These are phyloP conservation scores for Zasmidium cellare DNA, from an alignment of 2,329 filamentous ascomycete genomes.

Conservation along the genomic window DNA sequence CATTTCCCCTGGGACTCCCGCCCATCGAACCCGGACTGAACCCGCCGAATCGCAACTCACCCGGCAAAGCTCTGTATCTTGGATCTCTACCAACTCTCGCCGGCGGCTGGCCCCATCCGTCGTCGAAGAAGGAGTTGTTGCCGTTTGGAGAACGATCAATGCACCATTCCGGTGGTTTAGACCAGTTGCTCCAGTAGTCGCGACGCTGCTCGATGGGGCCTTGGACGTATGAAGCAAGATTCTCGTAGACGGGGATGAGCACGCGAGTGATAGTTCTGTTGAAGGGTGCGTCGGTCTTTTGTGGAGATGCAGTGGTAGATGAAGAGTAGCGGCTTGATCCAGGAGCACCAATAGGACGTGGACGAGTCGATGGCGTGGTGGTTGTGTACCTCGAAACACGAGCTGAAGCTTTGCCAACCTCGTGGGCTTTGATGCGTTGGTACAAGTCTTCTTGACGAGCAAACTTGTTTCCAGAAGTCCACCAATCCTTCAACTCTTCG, in stretches of 20 bases:
- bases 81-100: slow-evolving; percentile 39
- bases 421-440: slow-evolving; percentile 22
- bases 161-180: slow-evolving; percentile 37
- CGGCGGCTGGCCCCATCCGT: slow-evolving; percentile 38
- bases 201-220: slow-evolving; percentile 34
- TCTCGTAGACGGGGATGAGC: slow-evolving; percentile 45
- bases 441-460: slow-evolving; percentile 34
- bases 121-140: slow-evolving; percentile 44
- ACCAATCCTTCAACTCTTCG: slow-evolving; percentile 45
- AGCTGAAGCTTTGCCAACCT: neutral
- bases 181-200: slow-evolving; percentile 45
- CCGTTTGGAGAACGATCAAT: slow-evolving; percentile 40
- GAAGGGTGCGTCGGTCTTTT: neutral
- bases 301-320: slow-evolving; percentile 11
- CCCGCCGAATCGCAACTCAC: slow-evolving; percentile 21
- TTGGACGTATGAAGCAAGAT: slow-evolving; percentile 42
- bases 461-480: slow-evolving; percentile 31
- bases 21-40: slow-evolving; percentile 11
- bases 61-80: slow-evolving; percentile 31
- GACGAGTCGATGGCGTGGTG: slow-evolving; percentile 2
- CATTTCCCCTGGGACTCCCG: neutral
- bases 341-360: slow-evolving; percentile 8
- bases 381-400: neutral
- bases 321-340: neutral
- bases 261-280: slow-evolving; percentile 31